Evolutionary conservation across 306 rosid genomes (phyloP).

Genomic region (Acacia confusa): DNA sequence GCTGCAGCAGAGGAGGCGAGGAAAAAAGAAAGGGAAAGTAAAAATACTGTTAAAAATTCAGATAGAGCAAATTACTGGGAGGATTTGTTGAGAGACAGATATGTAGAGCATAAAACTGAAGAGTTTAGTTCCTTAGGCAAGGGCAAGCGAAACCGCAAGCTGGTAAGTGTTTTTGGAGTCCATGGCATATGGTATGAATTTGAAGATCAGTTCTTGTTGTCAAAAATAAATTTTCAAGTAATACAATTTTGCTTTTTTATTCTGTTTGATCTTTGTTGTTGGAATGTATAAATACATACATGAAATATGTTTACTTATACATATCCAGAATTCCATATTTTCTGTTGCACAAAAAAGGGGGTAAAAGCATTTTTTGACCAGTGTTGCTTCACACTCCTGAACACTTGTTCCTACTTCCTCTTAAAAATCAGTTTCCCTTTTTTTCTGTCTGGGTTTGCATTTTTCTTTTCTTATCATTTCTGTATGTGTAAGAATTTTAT

Average conservation of each 20-base stretch:
- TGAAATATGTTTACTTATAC: neutral
- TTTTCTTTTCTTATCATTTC: neutral
- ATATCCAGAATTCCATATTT: neutral
- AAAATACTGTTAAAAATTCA: slow-evolving; percentile 34
- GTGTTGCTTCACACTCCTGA: neutral
- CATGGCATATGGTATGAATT: slow-evolving; percentile 9
- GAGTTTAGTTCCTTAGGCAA: slow-evolving; percentile 90
- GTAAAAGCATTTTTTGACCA: neutral
- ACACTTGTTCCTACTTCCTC: neutral
- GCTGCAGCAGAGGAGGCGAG: slow-evolving; percentile 75
- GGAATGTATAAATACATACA: neutral
- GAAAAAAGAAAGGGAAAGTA: slow-evolving; percentile 49
- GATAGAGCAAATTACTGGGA: slow-evolving; percentile 91
- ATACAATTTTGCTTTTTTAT: slow-evolving; percentile 4
- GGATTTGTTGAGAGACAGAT: slow-evolving; percentile 82
- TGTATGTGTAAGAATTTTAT: neutral
- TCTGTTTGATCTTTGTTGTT: slow-evolving; percentile 19
- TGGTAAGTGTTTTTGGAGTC: slow-evolving; percentile 49
- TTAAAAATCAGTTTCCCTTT: neutral
- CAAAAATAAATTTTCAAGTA: slow-evolving; percentile 20
- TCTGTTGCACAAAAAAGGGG: neutral
- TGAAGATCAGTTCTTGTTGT: slow-evolving; percentile 12
- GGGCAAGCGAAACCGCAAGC: slow-evolving; percentile 93
- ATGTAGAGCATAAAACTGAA: slow-evolving; percentile 86
- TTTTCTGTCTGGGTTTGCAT: neutral